Conservation (phyloP, 441 rosid genomes). For the Pelargonium myrrhifolium region DNA sequence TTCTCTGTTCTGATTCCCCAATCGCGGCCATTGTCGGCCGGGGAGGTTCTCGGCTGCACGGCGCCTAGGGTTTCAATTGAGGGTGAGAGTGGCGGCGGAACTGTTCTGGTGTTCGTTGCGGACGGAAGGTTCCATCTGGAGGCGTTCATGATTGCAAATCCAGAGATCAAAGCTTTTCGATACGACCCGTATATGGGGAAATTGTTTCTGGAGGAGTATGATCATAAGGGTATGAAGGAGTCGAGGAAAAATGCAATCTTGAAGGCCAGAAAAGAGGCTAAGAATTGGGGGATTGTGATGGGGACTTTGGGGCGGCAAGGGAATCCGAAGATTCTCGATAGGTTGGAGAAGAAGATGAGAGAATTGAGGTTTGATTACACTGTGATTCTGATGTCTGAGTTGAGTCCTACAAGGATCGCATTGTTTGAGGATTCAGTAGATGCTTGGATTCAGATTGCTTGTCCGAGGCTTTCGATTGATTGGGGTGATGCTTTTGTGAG, state of each 20-base stretch:
- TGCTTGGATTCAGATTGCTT: conserved; percentile 93
- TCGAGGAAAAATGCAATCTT: conserved; percentile 51
- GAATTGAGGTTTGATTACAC: conserved; percentile 54
- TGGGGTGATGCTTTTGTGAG: conserved; percentile 91
- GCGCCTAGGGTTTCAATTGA: conserved; percentile 43
- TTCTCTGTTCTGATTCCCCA: conserved; percentile 73
- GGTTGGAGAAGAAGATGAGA: conserved; percentile 68
- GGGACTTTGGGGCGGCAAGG: conserved; percentile 98
- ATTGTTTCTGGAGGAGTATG: conserved; percentile 83
- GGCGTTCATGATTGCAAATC: conserved; percentile 93
- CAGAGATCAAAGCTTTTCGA: conserved; percentile 57
- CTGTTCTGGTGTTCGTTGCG: conserved; percentile 62
- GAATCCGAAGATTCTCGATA: conserved; percentile 66
- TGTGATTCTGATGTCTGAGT: conserved; percentile 79
- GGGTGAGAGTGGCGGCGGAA: conserved; percentile 31
- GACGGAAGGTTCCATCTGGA: conserved; percentile 93
- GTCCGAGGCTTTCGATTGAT: conserved; percentile 87
- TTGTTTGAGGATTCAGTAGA: conserved; percentile 81
- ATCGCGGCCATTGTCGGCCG: conserved; percentile 76
- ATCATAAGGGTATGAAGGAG: conserved; percentile 89
- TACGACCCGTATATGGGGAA: conserved; percentile 82
- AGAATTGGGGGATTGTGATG: conserved; percentile 71
- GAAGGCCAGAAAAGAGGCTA: conserved; percentile 35
- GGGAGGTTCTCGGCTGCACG: conserved; percentile 82
- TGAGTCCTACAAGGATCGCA: conserved; percentile 58